phyloP scores from a whole-genome alignment of 306 rosid genomes.

The Malus sieversii region DNA sequence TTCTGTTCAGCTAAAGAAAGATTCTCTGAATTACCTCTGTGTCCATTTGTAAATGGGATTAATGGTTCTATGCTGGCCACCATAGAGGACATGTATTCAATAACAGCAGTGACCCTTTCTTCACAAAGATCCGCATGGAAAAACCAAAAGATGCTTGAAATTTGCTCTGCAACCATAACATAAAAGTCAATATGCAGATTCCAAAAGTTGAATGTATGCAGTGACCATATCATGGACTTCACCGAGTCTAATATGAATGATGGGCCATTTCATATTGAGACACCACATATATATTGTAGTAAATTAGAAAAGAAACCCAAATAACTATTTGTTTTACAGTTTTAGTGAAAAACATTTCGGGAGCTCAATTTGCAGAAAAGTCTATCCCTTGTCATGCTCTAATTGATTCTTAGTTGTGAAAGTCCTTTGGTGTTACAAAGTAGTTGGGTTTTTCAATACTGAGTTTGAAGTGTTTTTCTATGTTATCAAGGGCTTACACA shows the following conservation, averaged over 20 bases:
- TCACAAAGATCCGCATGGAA: conserved; percentile 83
- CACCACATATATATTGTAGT: no score
- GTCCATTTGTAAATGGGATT: conserved; percentile 36
- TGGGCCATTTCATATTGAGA: not conserved
- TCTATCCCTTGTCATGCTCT: no score
- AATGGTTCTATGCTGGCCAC: conserved; percentile 66
- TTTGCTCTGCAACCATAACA: conserved; percentile 44
- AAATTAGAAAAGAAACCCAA: no score
- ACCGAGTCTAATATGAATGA: not conserved
- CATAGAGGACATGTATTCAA: conserved; percentile 83
- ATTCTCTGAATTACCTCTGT: conserved; percentile 27
- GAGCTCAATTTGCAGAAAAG: no score
- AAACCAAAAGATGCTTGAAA: conserved; percentile 73
- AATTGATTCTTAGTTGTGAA: no score
- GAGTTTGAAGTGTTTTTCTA: no score
- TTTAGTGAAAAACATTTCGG: no score
- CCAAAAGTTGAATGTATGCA: not conserved
- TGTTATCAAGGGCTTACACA: no score
- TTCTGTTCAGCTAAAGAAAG: conserved; percentile 31
- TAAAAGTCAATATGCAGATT: conserved; percentile 6
- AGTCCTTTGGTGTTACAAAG: no score
- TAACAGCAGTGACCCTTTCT: conserved; percentile 48
- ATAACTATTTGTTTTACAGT: no score
- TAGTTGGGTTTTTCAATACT: no score
- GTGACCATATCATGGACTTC: not conserved